Percentiles rank a stretch among this genome's conserved stretches.
phyloP scores from a whole-genome alignment of 768 basidiomycete genomes.

The Pleurotus giganteus region DNA sequence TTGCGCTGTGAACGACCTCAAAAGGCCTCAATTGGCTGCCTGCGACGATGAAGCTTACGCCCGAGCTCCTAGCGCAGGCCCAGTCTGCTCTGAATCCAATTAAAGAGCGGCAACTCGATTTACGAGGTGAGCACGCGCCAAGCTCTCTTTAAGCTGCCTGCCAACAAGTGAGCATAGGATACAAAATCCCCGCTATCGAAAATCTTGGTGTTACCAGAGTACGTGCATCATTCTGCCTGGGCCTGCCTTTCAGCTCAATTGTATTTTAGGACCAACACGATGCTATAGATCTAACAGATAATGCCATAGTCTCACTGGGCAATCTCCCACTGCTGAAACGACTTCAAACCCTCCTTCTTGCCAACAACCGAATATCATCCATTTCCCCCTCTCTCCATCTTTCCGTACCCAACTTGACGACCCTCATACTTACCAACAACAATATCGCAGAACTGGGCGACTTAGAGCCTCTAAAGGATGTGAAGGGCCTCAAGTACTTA shows the following conservation, averaged over 20 bases:
- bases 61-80: slow-evolving; percentile 86
- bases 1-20: slow-evolving; percentile 5
- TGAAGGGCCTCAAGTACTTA: slow-evolving; percentile 72
- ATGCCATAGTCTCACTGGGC: slow-evolving; percentile 75
- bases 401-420: slow-evolving; percentile 81
- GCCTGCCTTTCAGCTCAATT: slow-evolving; percentile 17
- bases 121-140: slow-evolving; percentile 60
- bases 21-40: slow-evolving; percentile 10
- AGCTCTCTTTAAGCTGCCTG: slow-evolving; percentile 13
- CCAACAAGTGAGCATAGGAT: slow-evolving; percentile 50
- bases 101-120: slow-evolving; percentile 89
- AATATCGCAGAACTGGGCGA: slow-evolving; percentile 78
- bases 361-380: slow-evolving; percentile 85
- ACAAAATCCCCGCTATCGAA: slow-evolving; percentile 95
- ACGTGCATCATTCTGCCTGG: slow-evolving; percentile 26
- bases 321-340: slow-evolving; percentile 88
- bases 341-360: slow-evolving; percentile 77
- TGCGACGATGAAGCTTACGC: slow-evolving; percentile 84
- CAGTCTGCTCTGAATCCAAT: slow-evolving; percentile 76
- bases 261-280: slow-evolving; percentile 81
- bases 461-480: slow-evolving; percentile 77
- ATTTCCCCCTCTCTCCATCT: slow-evolving; percentile 82
- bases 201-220: slow-evolving; percentile 92
- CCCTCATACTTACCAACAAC: slow-evolving; percentile 84
- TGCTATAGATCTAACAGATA: slow-evolving; percentile 92